A percentile compares a stretch with the other conserved stretches of the same genome.
These are phyloP conservation scores for Leccinum broughii DNA, from an alignment of 768 basidiomycete species.

Conservation along the genomic window DNA sequence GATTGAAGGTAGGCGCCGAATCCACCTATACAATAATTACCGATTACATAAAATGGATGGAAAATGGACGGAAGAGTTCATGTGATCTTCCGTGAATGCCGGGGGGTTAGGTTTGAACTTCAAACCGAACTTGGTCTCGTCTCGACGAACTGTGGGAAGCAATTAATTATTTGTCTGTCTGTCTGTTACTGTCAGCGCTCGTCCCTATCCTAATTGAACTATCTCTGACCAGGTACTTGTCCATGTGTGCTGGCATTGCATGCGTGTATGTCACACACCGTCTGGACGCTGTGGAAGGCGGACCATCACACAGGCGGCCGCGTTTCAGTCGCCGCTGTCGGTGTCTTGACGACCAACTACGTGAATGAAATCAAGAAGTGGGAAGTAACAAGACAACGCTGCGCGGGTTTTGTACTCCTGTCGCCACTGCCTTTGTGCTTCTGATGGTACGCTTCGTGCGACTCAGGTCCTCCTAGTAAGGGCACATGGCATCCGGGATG, in stretches of 20 bases:
- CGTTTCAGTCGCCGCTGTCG: neutral
- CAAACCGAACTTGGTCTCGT: neutral
- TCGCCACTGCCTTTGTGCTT: neutral
- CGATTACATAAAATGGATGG: neutral
- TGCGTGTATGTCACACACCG: neutral
- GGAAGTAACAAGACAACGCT: neutral
- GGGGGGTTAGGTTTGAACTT: neutral
- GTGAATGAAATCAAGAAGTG: conserved; percentile 12
- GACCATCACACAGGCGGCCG: neutral
- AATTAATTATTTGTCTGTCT: too few relatives aligned
- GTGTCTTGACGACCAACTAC: conserved; percentile 5
- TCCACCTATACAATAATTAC: neutral
- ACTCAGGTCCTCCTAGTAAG: neutral
- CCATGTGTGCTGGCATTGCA: neutral
- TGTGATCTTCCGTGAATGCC: neutral
- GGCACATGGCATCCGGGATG: neutral
- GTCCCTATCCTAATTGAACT: neutral
- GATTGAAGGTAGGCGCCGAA: neutral
- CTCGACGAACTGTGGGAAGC: neutral
- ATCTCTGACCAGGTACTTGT: neutral
- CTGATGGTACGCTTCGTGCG: neutral
- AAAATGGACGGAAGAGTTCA: neutral
- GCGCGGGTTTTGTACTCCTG: neutral
- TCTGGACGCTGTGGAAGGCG: neutral
- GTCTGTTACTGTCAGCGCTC: too few relatives aligned